Evolutionary conservation across 495 filamentous ascomycete species (phyloP).

Genomic region (Thermochaetoides thermophila): DNA sequence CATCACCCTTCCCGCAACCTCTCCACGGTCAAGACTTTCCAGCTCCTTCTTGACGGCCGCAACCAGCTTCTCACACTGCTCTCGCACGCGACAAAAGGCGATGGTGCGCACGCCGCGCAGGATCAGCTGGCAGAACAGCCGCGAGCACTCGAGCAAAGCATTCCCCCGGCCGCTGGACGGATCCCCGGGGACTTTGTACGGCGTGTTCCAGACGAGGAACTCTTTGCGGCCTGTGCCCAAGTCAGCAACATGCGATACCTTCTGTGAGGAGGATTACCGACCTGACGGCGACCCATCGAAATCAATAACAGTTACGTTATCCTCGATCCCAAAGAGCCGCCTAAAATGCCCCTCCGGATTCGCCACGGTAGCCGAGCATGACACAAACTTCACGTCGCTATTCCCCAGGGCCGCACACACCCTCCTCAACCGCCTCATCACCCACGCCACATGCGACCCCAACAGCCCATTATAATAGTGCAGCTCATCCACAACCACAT

Average conservation of each 20-base stretch:
- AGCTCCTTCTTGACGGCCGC: slow-evolving; percentile 69
- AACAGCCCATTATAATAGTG: slow-evolving; percentile 96
- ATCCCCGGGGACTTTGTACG: slow-evolving; percentile 80
- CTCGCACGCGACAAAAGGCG: slow-evolving; percentile 77
- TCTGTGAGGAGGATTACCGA: neutral
- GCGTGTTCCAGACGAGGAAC: slow-evolving; percentile 96
- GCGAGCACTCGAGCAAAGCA: slow-evolving; percentile 68
- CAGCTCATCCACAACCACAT: slow-evolving; percentile 79
- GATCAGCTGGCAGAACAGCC: slow-evolving; percentile 80
- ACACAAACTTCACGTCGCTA: slow-evolving; percentile 77
- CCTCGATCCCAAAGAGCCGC: slow-evolving; percentile 73
- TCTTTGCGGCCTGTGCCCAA: slow-evolving; percentile 52
- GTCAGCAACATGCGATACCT: neutral
- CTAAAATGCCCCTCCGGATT: slow-evolving; percentile 89
- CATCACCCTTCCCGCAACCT: slow-evolving; percentile 72
- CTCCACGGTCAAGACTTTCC: slow-evolving; percentile 49
- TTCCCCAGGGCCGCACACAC: slow-evolving; percentile 92
- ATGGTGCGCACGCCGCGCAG: slow-evolving; percentile 85
- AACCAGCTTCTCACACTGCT: slow-evolving; percentile 75
- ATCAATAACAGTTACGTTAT: slow-evolving; percentile 67
- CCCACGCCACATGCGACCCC: slow-evolving; percentile 83
- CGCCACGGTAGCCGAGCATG: slow-evolving; percentile 91
- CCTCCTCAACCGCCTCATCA: slow-evolving; percentile 81
- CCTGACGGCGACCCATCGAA: slow-evolving; percentile 86
- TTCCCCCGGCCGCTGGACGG: slow-evolving; percentile 76